Conservation (phyloP, 2,329 filamentous ascomycete species). For the Claviceps fusiformis region DNA sequence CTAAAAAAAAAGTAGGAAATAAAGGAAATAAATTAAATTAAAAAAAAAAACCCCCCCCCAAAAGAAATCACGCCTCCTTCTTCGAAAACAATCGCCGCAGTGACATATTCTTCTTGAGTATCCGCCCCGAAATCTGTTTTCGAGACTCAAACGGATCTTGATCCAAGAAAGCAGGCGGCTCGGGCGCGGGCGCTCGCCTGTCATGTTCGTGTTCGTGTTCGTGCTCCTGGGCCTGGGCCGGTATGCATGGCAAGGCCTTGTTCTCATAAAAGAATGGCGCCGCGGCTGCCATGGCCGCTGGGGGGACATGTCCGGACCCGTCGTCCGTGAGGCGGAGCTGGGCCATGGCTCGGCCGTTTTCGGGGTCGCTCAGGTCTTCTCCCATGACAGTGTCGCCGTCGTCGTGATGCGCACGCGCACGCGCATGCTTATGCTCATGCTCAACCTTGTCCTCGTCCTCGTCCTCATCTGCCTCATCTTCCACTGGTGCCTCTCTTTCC, state of each 20-base stretch:
- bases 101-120: slow-evolving; percentile 10
- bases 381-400: slow-evolving; percentile 5
- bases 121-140: slow-evolving; percentile 2
- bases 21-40: too few species aligned
- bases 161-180: slow-evolving; percentile 1
- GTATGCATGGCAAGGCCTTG: background rate
- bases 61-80: background rate
- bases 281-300: background rate
- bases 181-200: background rate
- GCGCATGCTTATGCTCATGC: background rate
- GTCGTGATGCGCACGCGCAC: background rate
- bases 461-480: slow-evolving; percentile 13
- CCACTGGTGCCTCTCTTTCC: slow-evolving; percentile 37
- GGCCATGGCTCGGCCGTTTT: background rate
- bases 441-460: background rate
- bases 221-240: background rate
- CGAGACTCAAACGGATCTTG: slow-evolving; percentile 3
- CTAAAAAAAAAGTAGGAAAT: too few species aligned
- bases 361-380: background rate
- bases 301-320: too few species aligned
- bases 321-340: background rate
- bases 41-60: too few species aligned
- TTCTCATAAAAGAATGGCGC: background rate
- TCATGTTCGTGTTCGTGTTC: too few species aligned
- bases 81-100: slow-evolving; percentile 10